Conservation (phyloP, 352 stramenopile genomes). For the Globisporangium cederbergense region DNA sequence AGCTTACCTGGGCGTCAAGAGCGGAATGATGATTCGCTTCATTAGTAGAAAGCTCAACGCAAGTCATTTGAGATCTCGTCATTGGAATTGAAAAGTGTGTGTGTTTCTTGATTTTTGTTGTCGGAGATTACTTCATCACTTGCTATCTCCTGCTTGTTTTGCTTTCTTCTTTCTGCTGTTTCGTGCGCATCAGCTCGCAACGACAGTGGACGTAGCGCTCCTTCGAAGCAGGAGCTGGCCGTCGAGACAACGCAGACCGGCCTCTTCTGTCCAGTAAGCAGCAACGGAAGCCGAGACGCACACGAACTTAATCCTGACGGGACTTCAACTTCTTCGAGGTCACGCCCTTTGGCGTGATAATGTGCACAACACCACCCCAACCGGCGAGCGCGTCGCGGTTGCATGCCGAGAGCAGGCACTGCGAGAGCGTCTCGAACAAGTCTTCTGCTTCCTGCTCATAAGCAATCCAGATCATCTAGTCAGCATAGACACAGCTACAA, state of each 20-base stretch:
- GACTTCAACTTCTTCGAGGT: slow-evolving; percentile 81
- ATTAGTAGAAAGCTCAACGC: too few relatives aligned
- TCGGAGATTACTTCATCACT: neutral
- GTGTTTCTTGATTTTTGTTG: neutral
- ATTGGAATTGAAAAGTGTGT: neutral
- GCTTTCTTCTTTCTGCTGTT: neutral
- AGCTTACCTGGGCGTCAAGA: too few relatives aligned
- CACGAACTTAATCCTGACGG: slow-evolving; percentile 61
- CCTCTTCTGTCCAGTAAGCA: too few relatives aligned
- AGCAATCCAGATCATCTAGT: neutral
- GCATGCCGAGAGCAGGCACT: slow-evolving; percentile 96
- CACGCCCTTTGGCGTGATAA: slow-evolving; percentile 91
- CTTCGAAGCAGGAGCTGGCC: neutral
- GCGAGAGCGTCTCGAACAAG: slow-evolving; percentile 98
- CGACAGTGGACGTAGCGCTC: neutral
- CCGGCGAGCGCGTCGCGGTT: slow-evolving; percentile 98
- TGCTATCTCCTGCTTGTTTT: neutral
- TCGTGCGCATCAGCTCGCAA: neutral
- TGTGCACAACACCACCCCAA: slow-evolving; percentile 98
- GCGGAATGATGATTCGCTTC: too few relatives aligned
- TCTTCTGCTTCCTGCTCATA: slow-evolving; percentile 86
- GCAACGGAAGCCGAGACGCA: neutral
- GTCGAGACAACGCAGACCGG: too few relatives aligned
- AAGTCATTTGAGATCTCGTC: too few relatives aligned
- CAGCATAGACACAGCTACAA: neutral